Evolutionary conservation across 768 basidiomycete genomes (phyloP), one percentile per base, ranked within the genome.

Genomic region (Mycena haematopus): DNA sequence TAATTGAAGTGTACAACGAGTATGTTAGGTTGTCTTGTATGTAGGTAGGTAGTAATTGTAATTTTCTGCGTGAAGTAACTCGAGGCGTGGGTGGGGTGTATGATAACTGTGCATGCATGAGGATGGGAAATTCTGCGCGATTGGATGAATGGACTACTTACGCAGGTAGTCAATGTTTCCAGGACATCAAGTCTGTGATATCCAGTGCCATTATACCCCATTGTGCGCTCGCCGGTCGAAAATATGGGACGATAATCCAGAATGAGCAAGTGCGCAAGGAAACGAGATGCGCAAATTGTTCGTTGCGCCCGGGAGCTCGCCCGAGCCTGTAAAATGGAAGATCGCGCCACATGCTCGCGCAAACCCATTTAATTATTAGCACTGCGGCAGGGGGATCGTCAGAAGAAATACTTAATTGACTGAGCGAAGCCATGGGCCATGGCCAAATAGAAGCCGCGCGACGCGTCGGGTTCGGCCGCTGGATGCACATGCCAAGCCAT

Each of bases 251-350:
- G 21, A 42, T 10, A 29, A 42, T 54, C 35, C 38, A 29, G 25
- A 27, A 54, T 24, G 52, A 44, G 53, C 31, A 38, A 52, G 35
- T 24, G 52, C 29, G 53, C 31, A 38, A 52, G 35, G 8, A 22
- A 25, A 13, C n/a, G 15, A 14, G 50, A 38, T 54, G 53, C 38
- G 5, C 53, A 19, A n/a, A 54, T 40, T n/a, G 38, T 40, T 21
- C 25, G 17, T 17, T n/a, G 52, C 52, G 19, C 2, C 21, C 11
- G 9, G 19, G 3, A 3, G 8, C n/a, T 27, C 27, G 17, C 53
- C 36, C 52, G 36, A 53, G 33, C 50, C n/a, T n/a, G 31, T 9
- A 13, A 19, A 35, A 52, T 51, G 51, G 51, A 52, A 52, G 33
- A 33, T 10, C 38, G 53, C 53, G 53, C 53, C 53, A 54, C 27